A percentile compares a stretch with the other conserved stretches of the same genome.
These are phyloP conservation scores for Polyporus tsugae DNA, from an alignment of 1,284 basidiomycete species.

Conservation along the genomic window DNA sequence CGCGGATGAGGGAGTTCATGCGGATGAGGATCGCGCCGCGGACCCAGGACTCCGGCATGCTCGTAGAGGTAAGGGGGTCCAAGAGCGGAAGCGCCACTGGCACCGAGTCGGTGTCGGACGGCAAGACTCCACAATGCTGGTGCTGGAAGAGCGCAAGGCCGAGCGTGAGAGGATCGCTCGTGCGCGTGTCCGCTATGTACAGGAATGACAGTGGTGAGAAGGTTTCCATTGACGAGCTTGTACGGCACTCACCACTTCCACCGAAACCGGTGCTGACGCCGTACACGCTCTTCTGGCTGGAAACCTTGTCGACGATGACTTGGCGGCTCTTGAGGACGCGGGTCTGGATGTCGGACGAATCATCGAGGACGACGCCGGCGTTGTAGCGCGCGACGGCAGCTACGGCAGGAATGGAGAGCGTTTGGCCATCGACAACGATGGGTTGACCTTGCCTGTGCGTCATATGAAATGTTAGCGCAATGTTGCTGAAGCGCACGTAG, in stretches of 20 bases:
- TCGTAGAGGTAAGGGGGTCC: conserved; percentile 71
- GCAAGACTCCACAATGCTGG: conserved; percentile 77
- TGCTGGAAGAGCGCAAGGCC: conserved; percentile 84
- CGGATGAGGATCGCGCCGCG: conserved; percentile 88
- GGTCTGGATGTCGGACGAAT: conserved; percentile 53
- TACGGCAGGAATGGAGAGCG: conserved; percentile 77
- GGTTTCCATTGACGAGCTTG: neutral
- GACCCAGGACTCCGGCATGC: conserved; percentile 93
- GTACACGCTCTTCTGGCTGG: conserved; percentile 75
- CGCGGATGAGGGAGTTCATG: conserved; percentile 88
- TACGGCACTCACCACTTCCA: conserved; percentile 63
- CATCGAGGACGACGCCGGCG: conserved; percentile 61
- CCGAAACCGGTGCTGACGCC: conserved; percentile 88
- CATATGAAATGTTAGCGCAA: conserved; percentile 1
- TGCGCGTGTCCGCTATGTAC: conserved; percentile 69
- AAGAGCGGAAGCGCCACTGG: conserved; percentile 64
- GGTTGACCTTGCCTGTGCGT: conserved; percentile 61
- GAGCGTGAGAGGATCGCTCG: conserved; percentile 70
- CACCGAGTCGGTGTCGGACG: conserved; percentile 54
- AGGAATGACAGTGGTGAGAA: conserved; percentile 12
- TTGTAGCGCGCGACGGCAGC: conserved; percentile 74
- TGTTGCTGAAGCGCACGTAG: neutral
- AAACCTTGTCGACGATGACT: conserved; percentile 73
- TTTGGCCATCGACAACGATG: conserved; percentile 73
- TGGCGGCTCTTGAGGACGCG: conserved; percentile 66